These are phyloP conservation scores for Talaromyces verruculosus DNA, from an alignment of 2,329 filamentous ascomycete genomes.

Conservation along the genomic window DNA sequence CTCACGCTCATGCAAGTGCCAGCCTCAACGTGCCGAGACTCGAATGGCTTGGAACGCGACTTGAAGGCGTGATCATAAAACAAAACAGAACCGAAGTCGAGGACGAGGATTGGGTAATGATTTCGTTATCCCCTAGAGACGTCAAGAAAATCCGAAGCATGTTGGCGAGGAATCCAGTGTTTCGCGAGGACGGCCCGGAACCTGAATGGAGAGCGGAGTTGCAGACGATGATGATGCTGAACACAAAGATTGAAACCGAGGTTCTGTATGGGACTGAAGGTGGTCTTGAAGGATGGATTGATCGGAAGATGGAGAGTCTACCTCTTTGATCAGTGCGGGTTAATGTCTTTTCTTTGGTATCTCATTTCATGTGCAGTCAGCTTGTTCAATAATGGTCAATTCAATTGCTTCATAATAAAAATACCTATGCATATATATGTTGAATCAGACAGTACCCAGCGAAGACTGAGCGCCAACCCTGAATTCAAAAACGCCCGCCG, in stretches of 20 bases:
- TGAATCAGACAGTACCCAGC: background rate
- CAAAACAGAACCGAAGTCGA: conserved; percentile 25
- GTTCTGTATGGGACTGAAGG: conserved; percentile 48
- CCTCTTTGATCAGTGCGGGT: background rate
- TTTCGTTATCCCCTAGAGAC: conserved; percentile 55
- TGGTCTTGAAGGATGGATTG: conserved; percentile 47
- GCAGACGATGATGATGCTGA: conserved; percentile 62
- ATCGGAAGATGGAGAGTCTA: conserved; percentile 33
- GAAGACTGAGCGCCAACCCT: background rate
- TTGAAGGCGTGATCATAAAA: conserved; percentile 38
- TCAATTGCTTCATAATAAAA: background rate
- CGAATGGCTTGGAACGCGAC: conserved; percentile 60
- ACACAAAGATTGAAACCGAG: conserved; percentile 64
- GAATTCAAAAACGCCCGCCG: conserved; percentile 10
- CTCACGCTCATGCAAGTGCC: conserved; percentile 55
- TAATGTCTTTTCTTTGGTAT: too few species aligned
- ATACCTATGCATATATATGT: conserved; percentile 1
- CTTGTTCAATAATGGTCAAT: background rate
- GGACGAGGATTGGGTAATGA: conserved; percentile 33
- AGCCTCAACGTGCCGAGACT: conserved; percentile 49
- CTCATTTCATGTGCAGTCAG: background rate
- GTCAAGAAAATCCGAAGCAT: conserved; percentile 56
- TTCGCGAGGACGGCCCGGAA: conserved; percentile 47
- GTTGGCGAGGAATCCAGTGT: conserved; percentile 49
- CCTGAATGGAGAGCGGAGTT: conserved; percentile 52